Evolutionary conservation across 1,139 yeast species (phyloP).

Genomic region (Geotrichum armillariae): DNA sequence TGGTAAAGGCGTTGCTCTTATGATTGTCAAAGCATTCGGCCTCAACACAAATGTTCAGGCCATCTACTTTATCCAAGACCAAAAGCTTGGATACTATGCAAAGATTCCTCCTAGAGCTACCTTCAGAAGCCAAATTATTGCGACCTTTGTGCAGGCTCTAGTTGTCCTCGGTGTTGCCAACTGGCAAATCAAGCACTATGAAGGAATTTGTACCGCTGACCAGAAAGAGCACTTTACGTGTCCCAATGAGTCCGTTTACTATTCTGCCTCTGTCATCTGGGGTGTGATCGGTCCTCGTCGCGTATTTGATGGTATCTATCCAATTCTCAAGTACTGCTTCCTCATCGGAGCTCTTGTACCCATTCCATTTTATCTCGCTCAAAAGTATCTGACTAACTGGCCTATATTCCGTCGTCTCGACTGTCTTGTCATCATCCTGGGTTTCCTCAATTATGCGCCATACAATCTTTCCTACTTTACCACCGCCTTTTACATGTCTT

Average conservation of each 20-base stretch:
- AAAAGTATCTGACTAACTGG: constrained; percentile 47
- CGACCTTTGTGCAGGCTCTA: constrained; percentile 41
- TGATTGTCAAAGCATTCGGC: constrained; percentile 59
- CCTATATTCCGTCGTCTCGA: constrained; percentile 48
- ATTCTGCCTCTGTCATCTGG: constrained; percentile 57
- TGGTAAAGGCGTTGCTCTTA: constrained; percentile 61
- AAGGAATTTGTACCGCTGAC: constrained; percentile 30
- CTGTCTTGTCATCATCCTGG: constrained; percentile 53
- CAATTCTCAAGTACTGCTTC: constrained; percentile 51
- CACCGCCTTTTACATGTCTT: constrained; percentile 53
- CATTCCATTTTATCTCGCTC: constrained; percentile 44
- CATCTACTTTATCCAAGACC: constrained; percentile 53
- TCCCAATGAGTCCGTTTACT: constrained; percentile 48
- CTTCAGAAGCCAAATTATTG: constrained; percentile 56
- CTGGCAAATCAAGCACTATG: constrained; percentile 47
- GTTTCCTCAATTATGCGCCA: constrained; percentile 39
- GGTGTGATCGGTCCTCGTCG: constrained; percentile 69
- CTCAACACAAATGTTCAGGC: constrained; percentile 62
- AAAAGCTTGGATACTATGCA: constrained; percentile 59
- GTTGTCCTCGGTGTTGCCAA: constrained; percentile 51
- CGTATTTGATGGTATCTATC: constrained; percentile 51
- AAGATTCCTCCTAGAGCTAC: constrained; percentile 60
- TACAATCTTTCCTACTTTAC: constrained; percentile 53
- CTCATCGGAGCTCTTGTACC: constrained; percentile 52
- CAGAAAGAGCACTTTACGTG: constrained; percentile 36